Evolutionary conservation across 2,329 filamentous ascomycete genomes (phyloP).

Genomic region (Trichophaea hybrida): DNA sequence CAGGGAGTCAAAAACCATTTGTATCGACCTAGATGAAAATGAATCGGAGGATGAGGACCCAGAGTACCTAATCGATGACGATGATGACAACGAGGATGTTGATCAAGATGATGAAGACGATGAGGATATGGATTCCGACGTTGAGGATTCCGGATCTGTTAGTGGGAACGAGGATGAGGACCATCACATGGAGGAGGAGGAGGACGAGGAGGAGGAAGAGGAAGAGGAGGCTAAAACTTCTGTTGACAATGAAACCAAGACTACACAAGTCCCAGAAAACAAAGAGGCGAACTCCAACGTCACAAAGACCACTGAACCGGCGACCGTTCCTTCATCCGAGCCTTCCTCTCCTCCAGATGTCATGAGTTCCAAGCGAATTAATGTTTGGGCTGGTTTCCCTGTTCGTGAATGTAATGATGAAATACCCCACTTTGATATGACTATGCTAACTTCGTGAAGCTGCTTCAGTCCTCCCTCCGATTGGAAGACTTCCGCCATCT

Average conservation of each 20-base stretch:
- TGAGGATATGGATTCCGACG: neutral
- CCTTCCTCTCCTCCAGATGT: slow-evolving; percentile 17
- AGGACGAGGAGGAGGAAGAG: neutral
- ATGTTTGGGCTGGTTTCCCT: neutral
- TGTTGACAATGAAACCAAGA: neutral
- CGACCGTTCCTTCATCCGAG: slow-evolving; percentile 1
- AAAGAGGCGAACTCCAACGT: neutral
- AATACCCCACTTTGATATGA: neutral
- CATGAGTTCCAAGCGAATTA: slow-evolving; percentile 23
- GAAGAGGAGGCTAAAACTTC: neutral
- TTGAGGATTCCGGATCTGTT: neutral
- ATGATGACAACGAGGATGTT: slow-evolving; percentile 10
- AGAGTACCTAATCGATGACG: slow-evolving; percentile 15
- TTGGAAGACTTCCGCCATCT: neutral
- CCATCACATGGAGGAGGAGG: neutral
- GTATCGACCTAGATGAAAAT: slow-evolving; percentile 13
- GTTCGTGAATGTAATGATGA: slow-evolving; percentile 3
- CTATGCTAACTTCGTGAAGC: slow-evolving; percentile 11
- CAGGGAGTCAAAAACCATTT: slow-evolving; percentile 7
- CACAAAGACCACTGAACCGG: neutral
- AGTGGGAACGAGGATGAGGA: slow-evolving; percentile 7
- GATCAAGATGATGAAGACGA: slow-evolving; percentile 13
- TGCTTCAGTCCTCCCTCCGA: slow-evolving; percentile 15
- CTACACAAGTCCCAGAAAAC: neutral
- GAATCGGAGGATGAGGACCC: slow-evolving; percentile 19